A percentile compares a stretch with the other conserved stretches of the same genome.
These are phyloP conservation scores for Aegilops tauschii DNA, from an alignment of 176 grass and related monocot genomes.

Conservation along the genomic window DNA sequence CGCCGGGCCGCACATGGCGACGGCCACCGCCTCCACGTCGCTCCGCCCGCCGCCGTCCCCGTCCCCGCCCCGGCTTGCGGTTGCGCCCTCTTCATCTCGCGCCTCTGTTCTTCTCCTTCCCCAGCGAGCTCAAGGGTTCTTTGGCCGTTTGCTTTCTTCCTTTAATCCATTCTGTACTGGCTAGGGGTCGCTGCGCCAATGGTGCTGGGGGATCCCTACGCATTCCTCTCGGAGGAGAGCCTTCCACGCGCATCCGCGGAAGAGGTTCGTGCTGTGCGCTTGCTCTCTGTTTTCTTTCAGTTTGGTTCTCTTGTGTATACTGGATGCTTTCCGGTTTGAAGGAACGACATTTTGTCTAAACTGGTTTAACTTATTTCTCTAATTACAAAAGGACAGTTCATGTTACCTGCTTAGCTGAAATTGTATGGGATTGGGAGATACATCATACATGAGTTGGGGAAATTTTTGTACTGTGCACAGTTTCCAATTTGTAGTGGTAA, in stretches of 20 bases:
- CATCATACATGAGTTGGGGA: not conserved
- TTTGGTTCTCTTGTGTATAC: not conserved
- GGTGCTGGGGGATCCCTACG: conserved; percentile 3
- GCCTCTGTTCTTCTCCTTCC: not conserved
- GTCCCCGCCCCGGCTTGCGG: not conserved
- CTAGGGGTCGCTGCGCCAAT: conserved; percentile 1
- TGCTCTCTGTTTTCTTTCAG: not conserved
- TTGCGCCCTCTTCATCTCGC: not conserved
- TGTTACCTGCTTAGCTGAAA: not conserved
- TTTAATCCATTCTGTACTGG: not conserved
- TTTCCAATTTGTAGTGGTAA: not conserved
- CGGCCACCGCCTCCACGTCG: conserved; percentile 10
- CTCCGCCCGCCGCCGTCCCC: not conserved
- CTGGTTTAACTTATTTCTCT: not conserved
- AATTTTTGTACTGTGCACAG: not conserved
- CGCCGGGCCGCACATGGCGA: conserved; percentile 11
- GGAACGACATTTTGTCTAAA: not conserved
- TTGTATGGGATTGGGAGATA: not conserved
- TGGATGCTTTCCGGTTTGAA: not conserved
- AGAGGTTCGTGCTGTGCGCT: conserved; percentile 22
- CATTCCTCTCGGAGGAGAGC: not conserved
- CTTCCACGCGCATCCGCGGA: conserved; percentile 16
- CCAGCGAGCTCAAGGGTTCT: not conserved
- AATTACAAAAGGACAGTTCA: not conserved
- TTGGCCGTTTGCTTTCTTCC: not conserved